Conservation (phyloP, 1,284 basidiomycete species). For the Gomphus sp. region DNA sequence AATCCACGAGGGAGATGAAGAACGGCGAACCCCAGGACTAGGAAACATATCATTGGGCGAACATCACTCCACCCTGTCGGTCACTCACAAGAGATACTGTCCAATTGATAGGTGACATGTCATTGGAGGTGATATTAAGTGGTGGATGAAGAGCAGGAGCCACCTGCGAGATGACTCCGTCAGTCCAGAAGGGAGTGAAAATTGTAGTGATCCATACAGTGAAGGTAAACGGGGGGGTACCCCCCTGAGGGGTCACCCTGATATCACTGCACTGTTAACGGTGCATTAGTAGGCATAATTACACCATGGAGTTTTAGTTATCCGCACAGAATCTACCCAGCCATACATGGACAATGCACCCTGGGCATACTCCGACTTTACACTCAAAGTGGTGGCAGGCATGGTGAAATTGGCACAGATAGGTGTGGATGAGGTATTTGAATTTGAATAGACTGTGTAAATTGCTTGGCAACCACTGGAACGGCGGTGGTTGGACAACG, state of each 20-base stretch:
- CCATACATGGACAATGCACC: slow-evolving; percentile 47
- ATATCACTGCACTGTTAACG: slow-evolving; percentile 43
- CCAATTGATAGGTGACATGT: slow-evolving; percentile 40
- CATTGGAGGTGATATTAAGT: slow-evolving; percentile 40
- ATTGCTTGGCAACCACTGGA: slow-evolving; percentile 45
- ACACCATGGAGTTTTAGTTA: background rate
- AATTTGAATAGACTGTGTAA: slow-evolving; percentile 40
- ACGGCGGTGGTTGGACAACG: background rate
- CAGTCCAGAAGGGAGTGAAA: background rate
- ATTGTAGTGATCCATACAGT: slow-evolving; percentile 29
- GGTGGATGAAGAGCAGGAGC: slow-evolving; percentile 52
- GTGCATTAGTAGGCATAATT: background rate
- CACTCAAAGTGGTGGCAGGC: slow-evolving; percentile 26
- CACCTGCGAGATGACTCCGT: slow-evolving; percentile 25
- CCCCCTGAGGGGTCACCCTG: slow-evolving; percentile 40
- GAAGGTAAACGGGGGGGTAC: slow-evolving; percentile 49
- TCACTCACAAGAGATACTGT: slow-evolving; percentile 37
- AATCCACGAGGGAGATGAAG: slow-evolving; percentile 48
- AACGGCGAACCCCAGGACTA: slow-evolving; percentile 47
- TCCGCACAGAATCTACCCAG: slow-evolving; percentile 24
- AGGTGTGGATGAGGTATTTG: slow-evolving; percentile 26
- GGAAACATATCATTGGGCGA: background rate
- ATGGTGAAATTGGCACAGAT: slow-evolving; percentile 38
- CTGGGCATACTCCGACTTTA: slow-evolving; percentile 31
- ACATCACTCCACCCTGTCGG: background rate